A percentile compares a stretch with the other conserved stretches of the same genome.
phyloP scores from a whole-genome alignment of 768 basidiomycete genomes.

The Amanita jacksonii region DNA sequence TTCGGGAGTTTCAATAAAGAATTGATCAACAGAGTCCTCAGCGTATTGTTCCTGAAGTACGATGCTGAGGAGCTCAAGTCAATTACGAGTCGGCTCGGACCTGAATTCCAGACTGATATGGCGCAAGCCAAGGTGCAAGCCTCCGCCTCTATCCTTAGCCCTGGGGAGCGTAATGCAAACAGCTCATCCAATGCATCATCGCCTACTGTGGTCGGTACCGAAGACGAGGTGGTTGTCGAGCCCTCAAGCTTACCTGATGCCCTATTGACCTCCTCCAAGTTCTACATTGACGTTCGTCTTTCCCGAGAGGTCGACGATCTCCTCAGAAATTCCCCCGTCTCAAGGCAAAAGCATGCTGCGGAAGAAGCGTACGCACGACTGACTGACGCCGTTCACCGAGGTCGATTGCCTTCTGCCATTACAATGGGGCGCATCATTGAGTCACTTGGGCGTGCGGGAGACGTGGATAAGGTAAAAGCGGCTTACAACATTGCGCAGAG shows the following conservation, averaged over 20 bases:
- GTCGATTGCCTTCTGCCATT: slow-evolving; percentile 40
- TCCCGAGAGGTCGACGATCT: neutral
- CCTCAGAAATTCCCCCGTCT: slow-evolving; percentile 4
- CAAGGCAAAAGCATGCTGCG: slow-evolving; percentile 20
- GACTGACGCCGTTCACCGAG: slow-evolving; percentile 30
- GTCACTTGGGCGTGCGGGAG: slow-evolving; percentile 51
- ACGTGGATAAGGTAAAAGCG: slow-evolving; percentile 50
- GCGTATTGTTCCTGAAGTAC: slow-evolving; percentile 8
- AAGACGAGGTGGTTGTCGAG: neutral
- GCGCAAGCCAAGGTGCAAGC: neutral
- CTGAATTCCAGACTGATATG: neutral
- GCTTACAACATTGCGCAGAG: slow-evolving; percentile 63
- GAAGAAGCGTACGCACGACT: slow-evolving; percentile 42
- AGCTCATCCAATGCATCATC: slow-evolving; percentile 2
- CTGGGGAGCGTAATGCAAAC: neutral
- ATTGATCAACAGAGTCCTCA: slow-evolving; percentile 19
- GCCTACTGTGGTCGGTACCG: neutral
- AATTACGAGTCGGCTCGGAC: slow-evolving; percentile 6
- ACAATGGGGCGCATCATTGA: slow-evolving; percentile 58
- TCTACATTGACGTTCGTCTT: neutral
- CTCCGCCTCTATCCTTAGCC: neutral
- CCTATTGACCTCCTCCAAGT: neutral
- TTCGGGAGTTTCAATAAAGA: slow-evolving; percentile 20
- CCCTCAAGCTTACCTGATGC: neutral
- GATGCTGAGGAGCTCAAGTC: neutral